Percentiles rank a stretch among this genome's conserved stretches.
Evolutionary conservation across 768 basidiomycete genomes (phyloP).

Genomic region (Podaxis mareebaensis): DNA sequence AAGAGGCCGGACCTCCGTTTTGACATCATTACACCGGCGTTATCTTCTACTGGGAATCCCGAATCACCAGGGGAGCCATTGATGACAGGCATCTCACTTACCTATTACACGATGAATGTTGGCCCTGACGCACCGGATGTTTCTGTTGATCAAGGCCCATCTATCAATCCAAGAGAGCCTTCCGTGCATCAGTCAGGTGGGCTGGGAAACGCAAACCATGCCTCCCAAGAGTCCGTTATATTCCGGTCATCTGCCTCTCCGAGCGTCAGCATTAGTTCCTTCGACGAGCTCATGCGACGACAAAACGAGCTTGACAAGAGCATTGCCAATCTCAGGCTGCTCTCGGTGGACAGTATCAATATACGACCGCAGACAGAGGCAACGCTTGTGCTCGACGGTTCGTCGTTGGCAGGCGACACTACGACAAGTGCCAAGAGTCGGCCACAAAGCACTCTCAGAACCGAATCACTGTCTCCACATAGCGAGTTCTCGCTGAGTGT

Average conservation of each 20-base stretch:
- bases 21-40: constrained; percentile 8
- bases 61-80: constrained; percentile 12
- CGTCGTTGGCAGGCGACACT: constrained; percentile 1
- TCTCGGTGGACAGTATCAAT: constrained; percentile 29
- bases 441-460: constrained; percentile 12
- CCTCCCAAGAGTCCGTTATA: constrained; percentile 15
- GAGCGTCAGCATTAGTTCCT: constrained; percentile 35
- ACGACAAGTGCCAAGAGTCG: constrained; percentile 2
- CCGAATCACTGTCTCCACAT: constrained; percentile 17
- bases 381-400: not conserved
- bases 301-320: constrained; percentile 65
- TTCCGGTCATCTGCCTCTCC: constrained; percentile 21
- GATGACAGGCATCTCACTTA: constrained; percentile 24
- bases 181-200: constrained; percentile 43
- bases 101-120: constrained; percentile 28
- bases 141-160: constrained; percentile 3
- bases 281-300: constrained; percentile 57
- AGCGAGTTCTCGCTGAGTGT: constrained; percentile 71
- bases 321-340: constrained; percentile 56
- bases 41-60: not conserved
- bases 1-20: constrained; percentile 13
- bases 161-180: constrained; percentile 29
- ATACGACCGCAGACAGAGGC: not conserved
- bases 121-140: constrained; percentile 11
- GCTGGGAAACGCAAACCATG: constrained; percentile 27